Base-by-base conservation (phyloP, 805 yeast genomes). In the Saccharomycopsis synnaedendra region DNA sequence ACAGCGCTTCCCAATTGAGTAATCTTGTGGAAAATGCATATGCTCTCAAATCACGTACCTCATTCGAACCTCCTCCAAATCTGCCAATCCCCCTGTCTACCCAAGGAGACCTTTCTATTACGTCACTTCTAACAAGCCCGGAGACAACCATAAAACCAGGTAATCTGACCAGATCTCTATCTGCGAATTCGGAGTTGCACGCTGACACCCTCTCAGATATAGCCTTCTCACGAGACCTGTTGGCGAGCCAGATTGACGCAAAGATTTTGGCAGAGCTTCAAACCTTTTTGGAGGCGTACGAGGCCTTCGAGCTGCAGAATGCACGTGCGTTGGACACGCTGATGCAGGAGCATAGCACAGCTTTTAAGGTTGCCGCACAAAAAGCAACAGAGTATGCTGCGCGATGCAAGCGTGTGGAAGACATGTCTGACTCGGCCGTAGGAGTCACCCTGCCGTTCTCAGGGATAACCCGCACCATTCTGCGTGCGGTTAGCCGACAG, bases 401-500 rank as follows among this genome's bases (percentile, higher is more conserved):
- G 11, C 49, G 47, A 43, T 44, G 50, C 41, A 52, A 43, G 31
- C 28, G 9, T 19, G 36, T 47, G 6, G 55, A 52, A 30, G 54
- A 52, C 9, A 10, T 47, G 30, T 28, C 42, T 30, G 19, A 19
- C 19, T 19, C 19, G 19, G 19, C 19, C 19, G 19, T 19, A 19
- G 19, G 19, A 2, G 19, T 19, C 19, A 19, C 47, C 8, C 41
- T 48, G 39, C 46, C 51, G 11, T 48, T 48, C 8, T 44, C 34
- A 9, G 27, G 35, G 6, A 6, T 49, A 3, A 46, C 48, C 6
- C 38, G 38, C 29, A 43, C 47, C 6, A 40, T 51, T 7, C 43
- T 52, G 5, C 45, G 46, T 41, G 54, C 43, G 10, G 41, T 51
- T n/a, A 49, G 53, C 32, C 32, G 50, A 10, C 50, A 51, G 37